Evolutionary conservation across 306 rosid genomes (phyloP).

Genomic region (Amphicarpaea edgeworthii): DNA sequence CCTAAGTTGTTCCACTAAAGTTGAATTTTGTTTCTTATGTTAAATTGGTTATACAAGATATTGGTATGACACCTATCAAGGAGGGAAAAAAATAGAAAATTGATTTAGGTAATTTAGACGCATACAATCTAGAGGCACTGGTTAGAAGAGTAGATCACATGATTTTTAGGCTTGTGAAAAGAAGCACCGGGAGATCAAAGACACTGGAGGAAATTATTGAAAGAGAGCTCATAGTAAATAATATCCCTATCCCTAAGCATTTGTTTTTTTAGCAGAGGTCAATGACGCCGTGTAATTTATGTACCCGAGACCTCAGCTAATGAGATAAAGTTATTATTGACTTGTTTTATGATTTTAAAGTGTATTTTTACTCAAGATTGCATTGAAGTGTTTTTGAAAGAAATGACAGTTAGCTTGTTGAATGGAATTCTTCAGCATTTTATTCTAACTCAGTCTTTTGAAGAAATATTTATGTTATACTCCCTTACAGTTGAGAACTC

Average conservation of each 20-base stretch:
- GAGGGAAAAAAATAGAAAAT: not conserved
- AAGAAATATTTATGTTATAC: not conserved
- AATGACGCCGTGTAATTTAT: not conserved
- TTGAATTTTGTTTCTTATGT: not conserved
- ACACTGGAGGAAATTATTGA: not conserved
- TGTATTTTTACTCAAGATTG: not conserved
- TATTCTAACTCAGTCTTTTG: not conserved
- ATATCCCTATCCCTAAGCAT: not conserved
- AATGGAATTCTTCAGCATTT: not conserved
- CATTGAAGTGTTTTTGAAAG: not conserved
- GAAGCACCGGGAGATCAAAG: not conserved
- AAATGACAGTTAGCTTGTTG: not conserved
- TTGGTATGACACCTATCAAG: not conserved
- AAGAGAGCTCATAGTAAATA: not conserved
- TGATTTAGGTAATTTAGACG: not conserved
- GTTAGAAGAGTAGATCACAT: not conserved
- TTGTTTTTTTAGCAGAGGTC: not conserved
- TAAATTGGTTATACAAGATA: not conserved
- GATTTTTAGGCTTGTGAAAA: not conserved
- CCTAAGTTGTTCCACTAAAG: conserved; percentile 7
- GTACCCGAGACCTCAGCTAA: not conserved
- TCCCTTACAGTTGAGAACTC: not conserved
- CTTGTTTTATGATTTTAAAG: not conserved
- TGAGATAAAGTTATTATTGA: not conserved
- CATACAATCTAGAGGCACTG: not conserved